Percentiles rank a stretch among this genome's conserved stretches.
phyloP scores from a whole-genome alignment of 2,329 filamentous ascomycete genomes.

The Xylariomycetidae sp. region DNA sequence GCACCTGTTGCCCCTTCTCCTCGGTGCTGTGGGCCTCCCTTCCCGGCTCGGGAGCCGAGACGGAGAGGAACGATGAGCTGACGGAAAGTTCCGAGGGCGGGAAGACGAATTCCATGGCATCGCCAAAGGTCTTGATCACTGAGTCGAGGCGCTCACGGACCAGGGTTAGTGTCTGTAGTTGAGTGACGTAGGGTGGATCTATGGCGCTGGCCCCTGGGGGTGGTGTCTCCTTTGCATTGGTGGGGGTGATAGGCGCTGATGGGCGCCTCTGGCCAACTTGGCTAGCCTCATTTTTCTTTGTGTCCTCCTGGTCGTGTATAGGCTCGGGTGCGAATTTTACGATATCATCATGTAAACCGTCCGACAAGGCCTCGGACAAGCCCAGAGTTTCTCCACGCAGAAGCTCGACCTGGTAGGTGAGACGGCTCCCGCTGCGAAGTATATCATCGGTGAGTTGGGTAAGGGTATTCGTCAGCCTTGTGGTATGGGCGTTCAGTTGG shows the following conservation, averaged over 20 bases:
- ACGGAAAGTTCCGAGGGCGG: slow-evolving; percentile 83
- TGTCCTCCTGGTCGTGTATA: slow-evolving; percentile 29
- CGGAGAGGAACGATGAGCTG: slow-evolving; percentile 80
- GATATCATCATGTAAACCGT: slow-evolving; percentile 68
- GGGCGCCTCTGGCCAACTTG: slow-evolving; percentile 14
- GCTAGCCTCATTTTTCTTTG: slow-evolving; percentile 13
- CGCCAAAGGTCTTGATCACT: slow-evolving; percentile 87
- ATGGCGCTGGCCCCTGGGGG: slow-evolving; percentile 12
- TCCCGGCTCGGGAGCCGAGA: slow-evolving; percentile 77
- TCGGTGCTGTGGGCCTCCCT: slow-evolving; percentile 63
- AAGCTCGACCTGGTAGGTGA: slow-evolving; percentile 93
- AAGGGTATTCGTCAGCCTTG: slow-evolving; percentile 72
- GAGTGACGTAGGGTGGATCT: slow-evolving; percentile 63
- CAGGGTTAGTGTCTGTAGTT: slow-evolving; percentile 75
- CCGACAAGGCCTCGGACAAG: slow-evolving; percentile 73
- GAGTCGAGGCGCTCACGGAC: slow-evolving; percentile 81
- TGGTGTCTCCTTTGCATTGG: slow-evolving; percentile 15
- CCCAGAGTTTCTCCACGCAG: slow-evolving; percentile 81
- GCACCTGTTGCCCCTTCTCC: slow-evolving; percentile 81
- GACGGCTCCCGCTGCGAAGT: slow-evolving; percentile 75
- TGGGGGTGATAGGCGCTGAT: slow-evolving; percentile 7
- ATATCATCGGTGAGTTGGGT: slow-evolving; percentile 95
- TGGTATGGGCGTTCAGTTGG: slow-evolving; percentile 83
- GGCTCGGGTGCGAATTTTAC: slow-evolving; percentile 62
- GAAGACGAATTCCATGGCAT: slow-evolving; percentile 92